Conservation (phyloP, 441 rosid genomes). For the Biscutella auriculata region DNA sequence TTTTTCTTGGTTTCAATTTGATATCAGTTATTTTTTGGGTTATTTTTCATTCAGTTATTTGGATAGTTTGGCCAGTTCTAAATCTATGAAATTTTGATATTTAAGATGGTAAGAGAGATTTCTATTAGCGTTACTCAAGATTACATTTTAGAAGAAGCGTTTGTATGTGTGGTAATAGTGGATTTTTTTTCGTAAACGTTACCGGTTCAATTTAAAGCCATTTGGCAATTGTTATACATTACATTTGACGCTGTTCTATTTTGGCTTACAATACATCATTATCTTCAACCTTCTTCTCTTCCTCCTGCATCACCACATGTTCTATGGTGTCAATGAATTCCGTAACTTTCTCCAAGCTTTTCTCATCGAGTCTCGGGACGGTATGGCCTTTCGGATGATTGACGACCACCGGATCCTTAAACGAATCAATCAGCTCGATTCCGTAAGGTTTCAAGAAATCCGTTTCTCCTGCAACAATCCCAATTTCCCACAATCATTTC, state of each 20-base stretch:
- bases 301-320: slow-evolving; percentile 19
- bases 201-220: not conserved
- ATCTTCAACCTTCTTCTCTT: slow-evolving; percentile 8
- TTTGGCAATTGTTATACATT: not conserved
- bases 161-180: not conserved
- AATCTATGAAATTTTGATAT: too few relatives aligned
- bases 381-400: slow-evolving; percentile 92
- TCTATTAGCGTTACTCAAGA: too few relatives aligned
- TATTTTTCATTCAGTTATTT: too few relatives aligned
- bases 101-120: too few relatives aligned
- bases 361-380: slow-evolving; percentile 71
- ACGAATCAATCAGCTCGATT: slow-evolving; percentile 36
- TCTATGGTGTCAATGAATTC: slow-evolving; percentile 42
- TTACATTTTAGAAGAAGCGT: too few relatives aligned
- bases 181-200: not conserved
- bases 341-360: slow-evolving; percentile 28
- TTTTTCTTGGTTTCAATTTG: too few relatives aligned
- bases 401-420: slow-evolving; percentile 42
- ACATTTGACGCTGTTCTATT: not conserved
- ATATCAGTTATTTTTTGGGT: too few relatives aligned
- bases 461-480: slow-evolving; percentile 49
- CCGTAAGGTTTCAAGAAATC: slow-evolving; percentile 75
- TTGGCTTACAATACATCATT: not conserved
- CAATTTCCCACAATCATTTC: not conserved
- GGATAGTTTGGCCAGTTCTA: too few relatives aligned